phyloP scores from a whole-genome alignment of 2,329 filamentous ascomycete genomes.

The Verticillium klebahnii region DNA sequence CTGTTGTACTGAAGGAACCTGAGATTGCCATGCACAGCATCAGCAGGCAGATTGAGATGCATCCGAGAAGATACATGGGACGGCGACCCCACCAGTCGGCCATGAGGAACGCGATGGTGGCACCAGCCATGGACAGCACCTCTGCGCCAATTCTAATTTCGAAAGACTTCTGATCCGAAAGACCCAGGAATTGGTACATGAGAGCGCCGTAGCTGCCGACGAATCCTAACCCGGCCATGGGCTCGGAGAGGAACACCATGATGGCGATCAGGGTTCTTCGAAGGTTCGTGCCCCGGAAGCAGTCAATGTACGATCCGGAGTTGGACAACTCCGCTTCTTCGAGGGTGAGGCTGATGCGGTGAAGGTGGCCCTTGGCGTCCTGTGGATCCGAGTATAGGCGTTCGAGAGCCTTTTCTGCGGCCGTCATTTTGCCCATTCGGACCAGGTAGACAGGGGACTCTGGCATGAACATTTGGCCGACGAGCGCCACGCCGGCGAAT shows the following conservation, averaged over 20 bases:
- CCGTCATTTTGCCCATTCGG: slow-evolving; percentile 24
- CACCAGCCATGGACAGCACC: slow-evolving; percentile 21
- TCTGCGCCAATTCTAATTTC: slow-evolving; percentile 23
- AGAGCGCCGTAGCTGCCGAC: slow-evolving; percentile 13
- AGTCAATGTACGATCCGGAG: slow-evolving; percentile 31
- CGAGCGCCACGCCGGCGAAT: slow-evolving; percentile 26
- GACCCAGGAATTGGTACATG: slow-evolving; percentile 22
- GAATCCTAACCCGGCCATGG: slow-evolving; percentile 15
- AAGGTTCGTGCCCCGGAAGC: slow-evolving; percentile 40
- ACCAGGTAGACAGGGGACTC: slow-evolving; percentile 38
- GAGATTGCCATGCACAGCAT: slow-evolving; percentile 24
- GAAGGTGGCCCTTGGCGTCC: slow-evolving; percentile 13
- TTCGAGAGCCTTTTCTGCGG: slow-evolving; percentile 25
- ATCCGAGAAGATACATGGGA: slow-evolving; percentile 21
- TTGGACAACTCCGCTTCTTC: slow-evolving; percentile 13
- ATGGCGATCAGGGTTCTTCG: slow-evolving; percentile 36
- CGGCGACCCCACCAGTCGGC: slow-evolving; percentile 21
- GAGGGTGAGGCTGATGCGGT: slow-evolving; percentile 15
- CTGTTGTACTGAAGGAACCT: slow-evolving; percentile 15
- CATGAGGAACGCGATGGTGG: slow-evolving; percentile 20
- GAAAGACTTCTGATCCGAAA: slow-evolving; percentile 20
- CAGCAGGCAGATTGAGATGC: slow-evolving; percentile 14
- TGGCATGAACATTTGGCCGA: slow-evolving; percentile 28
- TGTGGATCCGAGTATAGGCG: slow-evolving; percentile 22
- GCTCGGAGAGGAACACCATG: slow-evolving; percentile 14